Evolutionary conservation across 2,329 filamentous ascomycete species (phyloP).

Genomic region (Teratosphaeria nubilosa): DNA sequence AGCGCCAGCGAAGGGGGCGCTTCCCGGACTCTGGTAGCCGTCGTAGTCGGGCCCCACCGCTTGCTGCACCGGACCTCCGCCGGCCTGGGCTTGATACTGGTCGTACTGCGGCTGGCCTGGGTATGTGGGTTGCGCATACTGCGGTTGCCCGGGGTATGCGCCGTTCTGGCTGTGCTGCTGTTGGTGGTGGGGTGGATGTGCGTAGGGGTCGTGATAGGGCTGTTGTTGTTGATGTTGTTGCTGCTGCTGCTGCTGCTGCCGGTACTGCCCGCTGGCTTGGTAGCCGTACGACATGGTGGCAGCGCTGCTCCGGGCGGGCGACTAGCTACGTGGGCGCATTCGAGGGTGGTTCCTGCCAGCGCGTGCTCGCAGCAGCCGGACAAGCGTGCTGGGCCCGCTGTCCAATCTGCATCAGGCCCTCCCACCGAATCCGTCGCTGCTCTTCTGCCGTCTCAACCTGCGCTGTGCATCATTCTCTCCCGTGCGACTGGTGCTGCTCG

Average conservation of each 20-base stretch:
- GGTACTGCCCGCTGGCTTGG: constrained; percentile 39
- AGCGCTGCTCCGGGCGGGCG: neutral
- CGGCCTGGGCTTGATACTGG: constrained; percentile 10
- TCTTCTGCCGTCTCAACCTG: too few relatives aligned
- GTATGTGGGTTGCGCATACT: constrained; percentile 9
- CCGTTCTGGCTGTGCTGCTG: constrained; percentile 18
- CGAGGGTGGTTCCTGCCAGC: constrained; percentile 1
- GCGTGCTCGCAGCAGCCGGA: neutral
- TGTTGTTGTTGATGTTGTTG: constrained; percentile 8
- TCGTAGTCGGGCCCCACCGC: constrained; percentile 12
- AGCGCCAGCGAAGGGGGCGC: constrained; percentile 1
- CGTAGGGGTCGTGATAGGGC: constrained; percentile 15
- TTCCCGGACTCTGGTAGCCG: constrained; percentile 4
- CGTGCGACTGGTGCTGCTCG: neutral
- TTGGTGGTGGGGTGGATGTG: constrained; percentile 13
- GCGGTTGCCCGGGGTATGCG: constrained; percentile 12
- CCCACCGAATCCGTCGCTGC: too few relatives aligned
- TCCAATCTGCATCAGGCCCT: constrained; percentile 5
- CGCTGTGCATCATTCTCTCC: neutral
- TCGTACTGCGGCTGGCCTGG: constrained; percentile 17
- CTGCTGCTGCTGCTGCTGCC: constrained; percentile 13
- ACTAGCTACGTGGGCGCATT: neutral
- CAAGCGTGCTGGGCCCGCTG: neutral
- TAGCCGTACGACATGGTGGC: constrained; percentile 45
- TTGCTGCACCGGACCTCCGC: constrained; percentile 21